These are phyloP conservation scores for Ustilago nuda DNA, from an alignment of 1,284 basidiomycete species.

Conservation along the genomic window DNA sequence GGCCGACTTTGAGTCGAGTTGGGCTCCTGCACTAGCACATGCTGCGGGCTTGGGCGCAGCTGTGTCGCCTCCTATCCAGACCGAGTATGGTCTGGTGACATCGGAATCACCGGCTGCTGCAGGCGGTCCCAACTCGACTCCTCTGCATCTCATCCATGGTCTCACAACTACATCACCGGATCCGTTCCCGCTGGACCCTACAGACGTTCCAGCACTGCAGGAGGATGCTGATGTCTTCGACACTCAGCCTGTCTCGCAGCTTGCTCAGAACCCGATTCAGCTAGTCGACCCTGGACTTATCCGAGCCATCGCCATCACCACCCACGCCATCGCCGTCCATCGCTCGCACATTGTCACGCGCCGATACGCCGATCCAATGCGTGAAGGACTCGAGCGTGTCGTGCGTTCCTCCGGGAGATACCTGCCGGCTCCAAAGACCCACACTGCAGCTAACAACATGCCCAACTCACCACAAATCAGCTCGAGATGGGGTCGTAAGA, in stretches of 20 bases:
- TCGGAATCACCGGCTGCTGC: constrained; percentile 35
- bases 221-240: constrained; percentile 41
- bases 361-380: constrained; percentile 65
- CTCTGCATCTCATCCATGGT: constrained; percentile 67
- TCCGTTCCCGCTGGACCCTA: constrained; percentile 63
- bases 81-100: constrained; percentile 45
- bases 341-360: constrained; percentile 64
- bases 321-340: constrained; percentile 60
- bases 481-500: constrained; percentile 47
- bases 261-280: constrained; percentile 27
- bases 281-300: constrained; percentile 62
- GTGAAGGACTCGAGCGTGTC: constrained; percentile 57
- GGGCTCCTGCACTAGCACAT: constrained; percentile 58
- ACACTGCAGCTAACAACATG: neutral
- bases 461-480: constrained; percentile 32
- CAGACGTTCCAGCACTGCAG: constrained; percentile 59
- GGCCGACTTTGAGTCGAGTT: constrained; percentile 63
- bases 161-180: constrained; percentile 61
- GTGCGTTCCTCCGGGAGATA: constrained; percentile 48
- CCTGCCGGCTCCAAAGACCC: constrained; percentile 6
- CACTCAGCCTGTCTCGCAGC: constrained; percentile 21
- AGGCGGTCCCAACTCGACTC: constrained; percentile 65
- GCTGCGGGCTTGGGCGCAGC: constrained; percentile 55
- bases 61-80: constrained; percentile 28
- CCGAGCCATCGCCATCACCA: constrained; percentile 65